Base-by-base conservation (phyloP, 768 basidiomycete species). In the Boletus vinaceobasis region DNA sequence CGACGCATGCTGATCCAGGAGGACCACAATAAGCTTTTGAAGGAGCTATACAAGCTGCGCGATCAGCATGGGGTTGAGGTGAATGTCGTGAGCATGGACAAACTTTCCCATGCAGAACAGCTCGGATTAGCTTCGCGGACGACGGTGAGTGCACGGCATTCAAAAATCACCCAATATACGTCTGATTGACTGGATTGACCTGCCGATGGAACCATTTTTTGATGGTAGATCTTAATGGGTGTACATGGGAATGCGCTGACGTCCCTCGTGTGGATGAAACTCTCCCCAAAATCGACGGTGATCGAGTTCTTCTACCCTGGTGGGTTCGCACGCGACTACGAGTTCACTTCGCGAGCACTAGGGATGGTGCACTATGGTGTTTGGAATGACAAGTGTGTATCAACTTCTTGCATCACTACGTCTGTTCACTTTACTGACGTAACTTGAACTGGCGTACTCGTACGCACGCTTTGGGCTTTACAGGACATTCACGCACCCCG, bases 221-320 rank as follows among this genome's bases (percentile, higher is more conserved):
- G 19, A 33, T n/a, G 29, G 7, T 56, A 96, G 93, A 91, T 96
- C 63, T 81, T 96, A 86, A 87, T 95, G 81, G 93, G 93, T 53
- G 88, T 96, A 15, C 93, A 96, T 63, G 93, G 94, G 10, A 96
- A 97, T 65, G 94, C 91, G 32, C 69, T 97, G 37, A 95, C 93
- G 0, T 80, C 90, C 29, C 79, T 95, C 1, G 67, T 97, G 5
- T 97, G 93, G 93, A 97, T 96, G 94, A 86, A 88, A 23, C 88
- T 90, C 2, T 83, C 81, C 4, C 85, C 85, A 6, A 78, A 86
- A 17, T 81, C 90, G 32, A 93, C 94, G 0, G 92, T 97, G 32
- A 90, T 96, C 65, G 94, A 97, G 65, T 93, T 97, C 72, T 94
- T 93, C 71, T 90, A 78, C 70, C 87, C 87, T 0, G 78, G 79